phyloP scores from a whole-genome alignment of 2,329 filamentous ascomycete genomes.

The Metarhizium brunneum region DNA sequence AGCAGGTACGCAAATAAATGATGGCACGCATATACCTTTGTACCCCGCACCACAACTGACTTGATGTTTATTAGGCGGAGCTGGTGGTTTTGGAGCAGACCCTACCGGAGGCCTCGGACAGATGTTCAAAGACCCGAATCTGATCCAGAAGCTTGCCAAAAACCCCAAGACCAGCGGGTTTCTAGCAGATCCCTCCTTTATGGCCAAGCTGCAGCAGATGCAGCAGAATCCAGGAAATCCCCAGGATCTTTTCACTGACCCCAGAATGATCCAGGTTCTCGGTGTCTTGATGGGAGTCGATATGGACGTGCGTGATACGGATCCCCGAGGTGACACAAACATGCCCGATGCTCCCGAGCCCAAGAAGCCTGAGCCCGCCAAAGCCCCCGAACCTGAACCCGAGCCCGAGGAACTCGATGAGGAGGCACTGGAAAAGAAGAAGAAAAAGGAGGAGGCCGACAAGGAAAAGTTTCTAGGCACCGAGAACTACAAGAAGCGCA shows the following conservation, averaged over 20 bases:
- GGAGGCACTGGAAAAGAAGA: slow-evolving; percentile 72
- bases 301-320: slow-evolving; percentile 49
- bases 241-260: slow-evolving; percentile 76
- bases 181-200: slow-evolving; percentile 78
- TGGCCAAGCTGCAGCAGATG: slow-evolving; percentile 77
- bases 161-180: slow-evolving; percentile 88
- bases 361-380: slow-evolving; percentile 34
- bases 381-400: slow-evolving; percentile 45
- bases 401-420: slow-evolving; percentile 67
- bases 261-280: slow-evolving; percentile 86
- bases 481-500: slow-evolving; percentile 94
- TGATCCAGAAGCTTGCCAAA: slow-evolving; percentile 80
- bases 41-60: slow-evolving; percentile 4
- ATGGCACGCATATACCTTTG: too few relatives aligned
- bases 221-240: slow-evolving; percentile 72
- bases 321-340: slow-evolving; percentile 48
- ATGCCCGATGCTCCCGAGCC: slow-evolving; percentile 60
- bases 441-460: slow-evolving; percentile 87
- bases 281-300: slow-evolving; percentile 90
- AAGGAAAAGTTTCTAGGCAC: slow-evolving; percentile 92
- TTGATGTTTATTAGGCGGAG: not conserved
- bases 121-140: slow-evolving; percentile 89
- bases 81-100: slow-evolving; percentile 40
- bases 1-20: slow-evolving; percentile 19
- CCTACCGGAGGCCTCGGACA: slow-evolving; percentile 69